phyloP scores from a whole-genome alignment of 345 rosid species.

The Rhizophora apiculata region DNA sequence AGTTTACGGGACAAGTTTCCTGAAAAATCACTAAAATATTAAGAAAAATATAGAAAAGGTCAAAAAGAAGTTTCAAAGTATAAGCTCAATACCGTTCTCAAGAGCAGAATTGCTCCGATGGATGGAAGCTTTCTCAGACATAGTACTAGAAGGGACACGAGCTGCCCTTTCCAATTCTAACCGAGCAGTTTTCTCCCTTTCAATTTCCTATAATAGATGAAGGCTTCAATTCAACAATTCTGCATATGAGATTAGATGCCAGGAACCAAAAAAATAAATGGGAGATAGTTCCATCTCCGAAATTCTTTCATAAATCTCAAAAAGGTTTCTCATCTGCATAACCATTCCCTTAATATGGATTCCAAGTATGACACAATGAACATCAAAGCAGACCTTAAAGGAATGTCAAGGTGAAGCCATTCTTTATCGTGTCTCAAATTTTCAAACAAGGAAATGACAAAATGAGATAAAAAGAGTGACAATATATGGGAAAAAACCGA shows the following conservation, averaged over 20 bases:
- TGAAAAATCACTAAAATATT: constrained; percentile 26
- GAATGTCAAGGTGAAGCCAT: background rate
- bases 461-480: too few species aligned
- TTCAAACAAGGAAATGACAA: too few species aligned
- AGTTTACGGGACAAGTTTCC: constrained; percentile 72
- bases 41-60: constrained; percentile 9
- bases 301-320: background rate
- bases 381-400: background rate
- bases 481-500: too few species aligned
- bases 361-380: background rate
- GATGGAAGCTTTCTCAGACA: constrained; percentile 56
- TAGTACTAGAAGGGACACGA: constrained; percentile 43
- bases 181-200: constrained; percentile 82
- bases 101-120: constrained; percentile 53
- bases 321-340: background rate
- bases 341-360: constrained; percentile 1
- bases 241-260: background rate
- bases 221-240: background rate
- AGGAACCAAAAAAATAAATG: background rate
- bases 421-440: background rate
- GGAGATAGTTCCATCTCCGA: too few species aligned
- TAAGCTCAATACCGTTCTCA: constrained; percentile 63
- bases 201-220: constrained; percentile 61
- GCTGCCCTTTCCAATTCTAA: constrained; percentile 76
- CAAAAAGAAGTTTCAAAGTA: constrained; percentile 8